These are phyloP conservation scores for Talaromyces nanjingensis DNA, from an alignment of 495 filamentous ascomycete species.

Conservation along the genomic window DNA sequence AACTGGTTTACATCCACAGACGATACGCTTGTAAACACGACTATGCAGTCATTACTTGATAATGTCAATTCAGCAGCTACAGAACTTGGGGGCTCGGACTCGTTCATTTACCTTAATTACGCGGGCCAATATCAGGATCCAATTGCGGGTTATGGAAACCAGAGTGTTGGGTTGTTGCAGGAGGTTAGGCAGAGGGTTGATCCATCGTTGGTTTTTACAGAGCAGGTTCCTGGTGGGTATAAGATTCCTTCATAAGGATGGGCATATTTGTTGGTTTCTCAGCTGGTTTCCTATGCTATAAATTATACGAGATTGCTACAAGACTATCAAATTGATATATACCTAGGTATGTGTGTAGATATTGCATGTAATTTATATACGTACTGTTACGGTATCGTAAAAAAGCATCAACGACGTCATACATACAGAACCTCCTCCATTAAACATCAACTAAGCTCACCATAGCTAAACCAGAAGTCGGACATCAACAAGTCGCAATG, in stretches of 20 bases:
- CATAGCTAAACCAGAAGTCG: background rate
- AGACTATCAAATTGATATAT: too few species aligned
- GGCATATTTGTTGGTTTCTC: background rate
- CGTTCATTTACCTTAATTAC: conserved; percentile 26
- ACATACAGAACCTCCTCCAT: background rate
- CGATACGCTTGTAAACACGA: too few species aligned
- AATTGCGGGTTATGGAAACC: conserved; percentile 28
- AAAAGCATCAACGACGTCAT: background rate
- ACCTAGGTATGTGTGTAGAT: background rate
- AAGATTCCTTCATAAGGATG: conserved; percentile 13
- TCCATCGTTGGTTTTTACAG: conserved; percentile 21
- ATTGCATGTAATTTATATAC: background rate
- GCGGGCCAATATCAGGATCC: conserved; percentile 33
- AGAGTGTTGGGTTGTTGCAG: conserved; percentile 25
- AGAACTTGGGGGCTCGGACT: background rate
- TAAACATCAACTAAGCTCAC: background rate
- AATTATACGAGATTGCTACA: too few species aligned
- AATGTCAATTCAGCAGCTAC: too few species aligned
- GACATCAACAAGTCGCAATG: background rate
- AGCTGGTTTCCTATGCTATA: too few species aligned
- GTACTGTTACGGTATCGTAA: background rate
- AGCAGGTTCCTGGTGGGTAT: conserved; percentile 19
- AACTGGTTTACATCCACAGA: too few species aligned
- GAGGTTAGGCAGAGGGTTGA: conserved; percentile 30
- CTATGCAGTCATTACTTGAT: too few species aligned